phyloP scores from a whole-genome alignment of 2,329 filamentous ascomycete species.

The Fusarium sulawesiense region DNA sequence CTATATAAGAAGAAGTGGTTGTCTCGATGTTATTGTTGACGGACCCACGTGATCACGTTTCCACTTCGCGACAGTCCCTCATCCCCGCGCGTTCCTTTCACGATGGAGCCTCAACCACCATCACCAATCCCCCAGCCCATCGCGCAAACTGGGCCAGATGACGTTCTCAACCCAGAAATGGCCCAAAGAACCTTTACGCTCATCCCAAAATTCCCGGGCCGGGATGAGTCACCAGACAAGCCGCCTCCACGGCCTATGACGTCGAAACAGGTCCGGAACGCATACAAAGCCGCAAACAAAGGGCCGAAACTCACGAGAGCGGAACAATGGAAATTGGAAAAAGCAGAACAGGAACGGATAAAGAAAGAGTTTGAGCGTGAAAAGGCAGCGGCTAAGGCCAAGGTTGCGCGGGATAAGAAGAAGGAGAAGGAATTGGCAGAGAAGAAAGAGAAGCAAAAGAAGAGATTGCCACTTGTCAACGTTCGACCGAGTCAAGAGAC shows the following conservation, averaged over 20 bases:
- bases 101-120: background rate
- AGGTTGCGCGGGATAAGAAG: conserved; percentile 64
- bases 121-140: background rate
- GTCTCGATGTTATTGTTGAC: conserved; percentile 13
- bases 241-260: conserved; percentile 53
- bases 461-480: conserved; percentile 64
- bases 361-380: conserved; percentile 64
- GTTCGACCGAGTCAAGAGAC: conserved; percentile 68
- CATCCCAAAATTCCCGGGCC: conserved; percentile 51
- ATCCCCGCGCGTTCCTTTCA: conserved; percentile 28
- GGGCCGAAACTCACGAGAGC: conserved; percentile 54
- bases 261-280: conserved; percentile 56
- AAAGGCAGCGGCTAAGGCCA: conserved; percentile 60
- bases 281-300: conserved; percentile 52
- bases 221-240: conserved; percentile 33
- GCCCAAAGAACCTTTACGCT: conserved; percentile 60
- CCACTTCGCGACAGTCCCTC: conserved; percentile 36
- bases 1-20: background rate
- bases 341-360: conserved; percentile 66
- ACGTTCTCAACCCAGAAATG: conserved; percentile 45
- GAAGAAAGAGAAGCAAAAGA: conserved; percentile 62
- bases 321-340: conserved; percentile 55
- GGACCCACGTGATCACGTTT: conserved; percentile 44
- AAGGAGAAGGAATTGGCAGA: conserved; percentile 64
- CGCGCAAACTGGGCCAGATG: conserved; percentile 27